phyloP scores from a whole-genome alignment of 495 filamentous ascomycete species.

The Trichoderma gamsii region DNA sequence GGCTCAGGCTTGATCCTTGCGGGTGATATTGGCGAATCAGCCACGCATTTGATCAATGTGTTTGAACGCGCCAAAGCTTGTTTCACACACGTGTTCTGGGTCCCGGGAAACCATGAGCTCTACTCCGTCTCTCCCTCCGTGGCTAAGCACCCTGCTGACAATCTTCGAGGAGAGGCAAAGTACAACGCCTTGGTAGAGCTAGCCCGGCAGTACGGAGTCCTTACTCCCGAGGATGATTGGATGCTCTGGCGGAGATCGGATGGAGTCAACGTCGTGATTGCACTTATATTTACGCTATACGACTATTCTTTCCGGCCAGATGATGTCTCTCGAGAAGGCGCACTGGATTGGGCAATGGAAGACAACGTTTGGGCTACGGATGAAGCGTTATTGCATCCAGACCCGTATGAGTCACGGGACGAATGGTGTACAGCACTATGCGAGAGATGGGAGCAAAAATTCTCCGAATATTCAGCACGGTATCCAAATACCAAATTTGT shows the following conservation, averaged over 20 bases:
- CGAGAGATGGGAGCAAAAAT: constrained; percentile 21
- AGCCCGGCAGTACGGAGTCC: constrained; percentile 26
- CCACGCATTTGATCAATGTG: constrained; percentile 26
- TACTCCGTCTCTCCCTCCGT: constrained; percentile 26
- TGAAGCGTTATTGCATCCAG: constrained; percentile 30
- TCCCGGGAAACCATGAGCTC: constrained; percentile 33
- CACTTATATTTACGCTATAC: constrained; percentile 32
- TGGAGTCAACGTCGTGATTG: constrained; percentile 25
- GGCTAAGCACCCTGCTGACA: constrained; percentile 17
- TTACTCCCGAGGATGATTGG: constrained; percentile 31
- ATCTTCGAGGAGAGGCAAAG: constrained; percentile 25
- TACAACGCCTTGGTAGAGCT: constrained; percentile 27
- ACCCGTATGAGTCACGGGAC: constrained; percentile 27
- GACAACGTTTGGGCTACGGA: constrained; percentile 28
- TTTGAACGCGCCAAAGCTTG: constrained; percentile 24
- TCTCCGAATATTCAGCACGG: constrained; percentile 17
- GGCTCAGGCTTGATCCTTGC: constrained; percentile 29
- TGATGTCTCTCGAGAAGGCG: constrained; percentile 24
- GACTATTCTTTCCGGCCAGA: constrained; percentile 32
- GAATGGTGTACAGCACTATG: constrained; percentile 27
- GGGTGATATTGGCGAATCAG: constrained; percentile 31
- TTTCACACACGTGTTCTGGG: constrained; percentile 30
- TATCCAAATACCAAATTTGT: constrained; percentile 19
- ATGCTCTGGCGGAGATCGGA: constrained; percentile 25
- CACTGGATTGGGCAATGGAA: constrained; percentile 30